Evolutionary conservation across 1,284 basidiomycete genomes (phyloP).

Genomic region (Microbotryomycetes sp.): DNA sequence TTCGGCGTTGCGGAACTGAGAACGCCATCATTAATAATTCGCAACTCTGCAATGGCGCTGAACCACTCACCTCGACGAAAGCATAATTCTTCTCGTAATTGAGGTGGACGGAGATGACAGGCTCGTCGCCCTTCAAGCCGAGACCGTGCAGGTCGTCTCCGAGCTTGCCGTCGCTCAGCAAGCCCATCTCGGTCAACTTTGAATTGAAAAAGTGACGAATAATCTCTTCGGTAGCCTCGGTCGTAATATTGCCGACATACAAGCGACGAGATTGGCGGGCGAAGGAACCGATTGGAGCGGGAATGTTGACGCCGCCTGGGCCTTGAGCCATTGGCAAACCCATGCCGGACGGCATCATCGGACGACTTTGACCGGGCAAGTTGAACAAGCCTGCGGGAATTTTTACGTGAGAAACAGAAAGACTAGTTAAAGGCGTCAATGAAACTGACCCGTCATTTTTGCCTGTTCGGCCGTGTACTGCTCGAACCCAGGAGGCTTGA

Average conservation of each 20-base stretch:
- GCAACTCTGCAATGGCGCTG: not conserved
- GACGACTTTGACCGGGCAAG: slow-evolving; percentile 80
- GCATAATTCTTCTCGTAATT: slow-evolving; percentile 98
- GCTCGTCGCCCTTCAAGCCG: slow-evolving; percentile 39
- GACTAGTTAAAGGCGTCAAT: not conserved
- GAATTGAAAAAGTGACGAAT: slow-evolving; percentile 87
- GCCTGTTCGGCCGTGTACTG: slow-evolving; percentile 90
- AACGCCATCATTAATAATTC: not conserved
- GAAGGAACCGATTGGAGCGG: slow-evolving; percentile 33
- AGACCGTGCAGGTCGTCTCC: slow-evolving; percentile 28
- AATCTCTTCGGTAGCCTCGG: slow-evolving; percentile 81
- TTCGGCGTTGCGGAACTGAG: slow-evolving; percentile 90
- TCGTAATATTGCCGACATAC: slow-evolving; percentile 91
- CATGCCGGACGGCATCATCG: slow-evolving; percentile 66
- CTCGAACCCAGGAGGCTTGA: slow-evolving; percentile 89
- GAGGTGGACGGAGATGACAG: slow-evolving; percentile 85
- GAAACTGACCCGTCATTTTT: slow-evolving; percentile 77
- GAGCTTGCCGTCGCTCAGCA: slow-evolving; percentile 48
- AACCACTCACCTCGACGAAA: slow-evolving; percentile 70
- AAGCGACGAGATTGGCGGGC: slow-evolving; percentile 88
- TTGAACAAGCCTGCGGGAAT: slow-evolving; percentile 72
- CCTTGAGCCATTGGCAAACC: slow-evolving; percentile 30
- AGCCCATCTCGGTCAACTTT: slow-evolving; percentile 71
- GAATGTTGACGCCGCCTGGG: slow-evolving; percentile 20
- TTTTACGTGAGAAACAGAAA: not conserved